Evolutionary conservation across 73 alveolate species (phyloP).

Genomic region (Breviolum minutum): DNA sequence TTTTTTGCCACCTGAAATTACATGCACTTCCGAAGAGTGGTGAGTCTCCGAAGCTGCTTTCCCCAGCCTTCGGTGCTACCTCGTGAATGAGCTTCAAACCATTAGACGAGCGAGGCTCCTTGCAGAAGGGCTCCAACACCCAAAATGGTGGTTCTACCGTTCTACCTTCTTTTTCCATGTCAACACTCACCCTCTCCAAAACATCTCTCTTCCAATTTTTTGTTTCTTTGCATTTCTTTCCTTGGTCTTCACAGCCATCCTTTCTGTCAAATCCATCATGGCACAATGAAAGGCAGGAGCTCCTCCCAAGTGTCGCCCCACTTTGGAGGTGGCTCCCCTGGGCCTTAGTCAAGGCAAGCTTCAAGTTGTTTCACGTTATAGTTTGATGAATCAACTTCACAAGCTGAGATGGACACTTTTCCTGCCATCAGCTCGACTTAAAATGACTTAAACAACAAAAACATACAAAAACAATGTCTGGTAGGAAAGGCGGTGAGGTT

Average conservation of each 20-base stretch:
- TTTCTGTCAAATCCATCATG: background rate
- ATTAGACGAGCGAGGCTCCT: constrained; percentile 82
- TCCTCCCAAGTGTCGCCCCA: constrained; percentile 95
- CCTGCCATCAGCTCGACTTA: constrained; percentile 7
- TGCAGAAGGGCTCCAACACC: no score
- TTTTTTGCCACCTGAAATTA: background rate
- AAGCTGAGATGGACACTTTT: constrained; percentile 8
- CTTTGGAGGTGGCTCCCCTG: constrained; percentile 90
- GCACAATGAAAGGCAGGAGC: background rate
- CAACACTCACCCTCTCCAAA: background rate
- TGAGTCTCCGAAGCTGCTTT: background rate
- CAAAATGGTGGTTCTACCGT: background rate
- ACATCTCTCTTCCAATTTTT: background rate
- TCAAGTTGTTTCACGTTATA: no score
- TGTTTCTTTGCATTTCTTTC: background rate
- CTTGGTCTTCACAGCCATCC: background rate
- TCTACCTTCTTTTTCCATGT: background rate
- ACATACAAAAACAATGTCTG: background rate
- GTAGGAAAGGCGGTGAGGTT: no score
- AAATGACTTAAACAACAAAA: background rate
- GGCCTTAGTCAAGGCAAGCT: constrained; percentile 1
- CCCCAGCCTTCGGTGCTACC: constrained; percentile 76
- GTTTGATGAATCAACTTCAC: no score
- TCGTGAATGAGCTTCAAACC: constrained; percentile 87
- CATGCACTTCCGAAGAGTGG: background rate